A percentile compares a stretch with the other conserved stretches of the same genome.
Evolutionary conservation across 176 grass and related monocot genomes (phyloP).

Genomic region (Oryza australiensis): DNA sequence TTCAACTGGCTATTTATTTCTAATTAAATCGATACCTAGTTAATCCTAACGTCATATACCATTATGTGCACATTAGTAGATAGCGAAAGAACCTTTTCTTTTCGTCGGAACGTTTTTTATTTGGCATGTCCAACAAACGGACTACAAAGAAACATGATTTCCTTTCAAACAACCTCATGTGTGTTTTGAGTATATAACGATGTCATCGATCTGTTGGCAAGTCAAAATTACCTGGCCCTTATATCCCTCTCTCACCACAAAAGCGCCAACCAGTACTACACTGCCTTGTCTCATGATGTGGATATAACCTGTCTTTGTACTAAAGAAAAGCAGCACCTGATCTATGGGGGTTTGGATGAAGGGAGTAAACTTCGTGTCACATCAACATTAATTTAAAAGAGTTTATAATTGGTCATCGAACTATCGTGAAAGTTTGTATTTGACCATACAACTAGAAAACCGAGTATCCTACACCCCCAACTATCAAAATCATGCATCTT

Average conservation of each 20-base stretch:
- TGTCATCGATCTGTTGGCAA: background rate
- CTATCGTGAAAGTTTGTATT: no score
- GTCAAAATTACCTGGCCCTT: background rate
- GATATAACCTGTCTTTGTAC: background rate
- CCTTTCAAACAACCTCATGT: background rate
- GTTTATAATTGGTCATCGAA: no score
- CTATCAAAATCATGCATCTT: no score
- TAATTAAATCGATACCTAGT: background rate
- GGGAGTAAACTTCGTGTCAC: no score
- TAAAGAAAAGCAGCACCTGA: background rate
- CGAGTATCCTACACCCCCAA: no score
- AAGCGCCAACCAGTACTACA: background rate
- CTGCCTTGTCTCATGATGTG: background rate
- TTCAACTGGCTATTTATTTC: background rate
- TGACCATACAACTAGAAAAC: no score
- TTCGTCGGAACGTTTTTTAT: background rate
- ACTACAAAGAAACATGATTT: conserved; percentile 23
- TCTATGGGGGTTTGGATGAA: no score
- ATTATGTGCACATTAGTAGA: background rate
- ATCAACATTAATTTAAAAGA: no score
- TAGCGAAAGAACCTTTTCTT: background rate
- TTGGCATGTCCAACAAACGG: background rate
- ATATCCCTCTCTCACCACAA: background rate
- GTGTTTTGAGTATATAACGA: background rate
- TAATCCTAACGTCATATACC: background rate